These are phyloP conservation scores for Anethum foeniculum DNA, from an alignment of 140 eudicot species.

Conservation along the genomic window DNA sequence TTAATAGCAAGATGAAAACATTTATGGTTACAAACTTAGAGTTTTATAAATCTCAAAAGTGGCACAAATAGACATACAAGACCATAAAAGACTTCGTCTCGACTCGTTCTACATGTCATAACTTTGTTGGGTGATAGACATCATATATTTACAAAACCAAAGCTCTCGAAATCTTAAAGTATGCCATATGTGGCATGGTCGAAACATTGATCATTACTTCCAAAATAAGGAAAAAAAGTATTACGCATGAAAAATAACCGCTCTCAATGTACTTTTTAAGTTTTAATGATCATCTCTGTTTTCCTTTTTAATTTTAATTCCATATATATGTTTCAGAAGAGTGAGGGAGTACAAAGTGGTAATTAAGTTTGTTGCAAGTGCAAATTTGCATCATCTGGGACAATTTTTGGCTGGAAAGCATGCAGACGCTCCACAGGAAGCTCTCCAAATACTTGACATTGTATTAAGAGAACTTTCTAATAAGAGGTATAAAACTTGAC, in stretches of 20 bases:
- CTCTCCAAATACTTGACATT: conserved; percentile 58
- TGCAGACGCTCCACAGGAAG: conserved; percentile 63
- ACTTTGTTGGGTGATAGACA: background rate
- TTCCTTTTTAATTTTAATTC: background rate
- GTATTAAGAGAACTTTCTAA: conserved; percentile 64
- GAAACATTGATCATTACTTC: background rate
- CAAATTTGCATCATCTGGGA: conserved; percentile 56
- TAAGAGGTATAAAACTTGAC: conserved; percentile 35
- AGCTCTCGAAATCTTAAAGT: background rate
- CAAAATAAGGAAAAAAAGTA: background rate
- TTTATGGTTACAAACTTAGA: background rate
- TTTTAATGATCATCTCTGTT: background rate
- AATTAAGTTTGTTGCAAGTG: conserved; percentile 55
- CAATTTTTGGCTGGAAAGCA: conserved; percentile 71
- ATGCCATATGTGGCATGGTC: background rate
- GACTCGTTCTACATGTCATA: background rate
- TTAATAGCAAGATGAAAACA: background rate
- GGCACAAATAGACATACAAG: background rate
- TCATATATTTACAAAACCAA: background rate
- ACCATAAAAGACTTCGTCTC: background rate
- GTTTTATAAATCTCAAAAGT: background rate
- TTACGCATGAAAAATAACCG: background rate
- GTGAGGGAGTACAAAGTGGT: conserved; percentile 55
- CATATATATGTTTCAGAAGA: conserved; percentile 30
- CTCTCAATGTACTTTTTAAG: background rate